Conservation (phyloP, 2,329 filamentous ascomycete species). For the Chalara sp. region DNA sequence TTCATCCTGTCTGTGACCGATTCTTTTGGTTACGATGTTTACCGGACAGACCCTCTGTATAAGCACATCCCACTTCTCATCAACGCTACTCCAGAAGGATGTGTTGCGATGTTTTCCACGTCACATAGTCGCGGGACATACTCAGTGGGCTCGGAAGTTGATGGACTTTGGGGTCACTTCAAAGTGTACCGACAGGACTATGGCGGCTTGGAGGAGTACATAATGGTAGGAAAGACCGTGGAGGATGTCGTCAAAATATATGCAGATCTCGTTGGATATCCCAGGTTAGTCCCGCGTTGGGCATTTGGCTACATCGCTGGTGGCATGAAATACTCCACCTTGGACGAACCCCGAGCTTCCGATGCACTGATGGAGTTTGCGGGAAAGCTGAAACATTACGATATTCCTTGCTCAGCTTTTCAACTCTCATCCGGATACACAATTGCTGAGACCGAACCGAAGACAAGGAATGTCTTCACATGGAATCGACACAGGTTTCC, state of each 20-base stretch:
- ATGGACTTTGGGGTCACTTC: slow-evolving; percentile 69
- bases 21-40: slow-evolving; percentile 66
- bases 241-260: slow-evolving; percentile 60
- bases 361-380: slow-evolving; percentile 35
- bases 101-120: slow-evolving; percentile 62
- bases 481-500: slow-evolving; percentile 69
- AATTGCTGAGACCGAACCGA: slow-evolving; percentile 57
- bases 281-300: slow-evolving; percentile 62
- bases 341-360: slow-evolving; percentile 46
- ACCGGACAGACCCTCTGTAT: slow-evolving; percentile 66
- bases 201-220: slow-evolving; percentile 65
- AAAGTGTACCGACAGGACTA: slow-evolving; percentile 69
- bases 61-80: slow-evolving; percentile 70
- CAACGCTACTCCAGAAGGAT: slow-evolving; percentile 57
- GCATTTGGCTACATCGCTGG: slow-evolving; percentile 68
- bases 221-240: slow-evolving; percentile 59
- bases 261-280: slow-evolving; percentile 61
- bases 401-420: slow-evolving; percentile 45
- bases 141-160: slow-evolving; percentile 64
- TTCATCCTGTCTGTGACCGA: slow-evolving; percentile 65
- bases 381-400: slow-evolving; percentile 31
- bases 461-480: slow-evolving; percentile 63
- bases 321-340: slow-evolving; percentile 54
- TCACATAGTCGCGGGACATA: slow-evolving; percentile 58
- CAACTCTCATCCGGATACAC: slow-evolving; percentile 51